phyloP scores from a whole-genome alignment of 371 early-diverging fungal genomes.

The Mortierella sp. region DNA sequence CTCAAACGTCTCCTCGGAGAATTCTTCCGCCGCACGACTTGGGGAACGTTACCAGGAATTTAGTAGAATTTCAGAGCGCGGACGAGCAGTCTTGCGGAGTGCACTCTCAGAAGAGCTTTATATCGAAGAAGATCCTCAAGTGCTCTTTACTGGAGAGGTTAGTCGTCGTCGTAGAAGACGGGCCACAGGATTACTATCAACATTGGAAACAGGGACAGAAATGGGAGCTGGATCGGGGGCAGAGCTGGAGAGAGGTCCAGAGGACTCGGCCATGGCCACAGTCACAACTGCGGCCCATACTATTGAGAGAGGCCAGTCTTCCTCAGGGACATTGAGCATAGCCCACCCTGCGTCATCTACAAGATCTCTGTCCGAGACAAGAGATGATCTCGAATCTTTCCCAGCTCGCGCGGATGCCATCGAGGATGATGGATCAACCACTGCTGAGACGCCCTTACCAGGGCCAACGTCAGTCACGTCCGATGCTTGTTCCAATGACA shows the following conservation, averaged over 20 bases:
- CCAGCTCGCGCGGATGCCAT: too few relatives aligned
- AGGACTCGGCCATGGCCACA: too few relatives aligned
- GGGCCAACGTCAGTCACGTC: not conserved
- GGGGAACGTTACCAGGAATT: constrained; percentile 35
- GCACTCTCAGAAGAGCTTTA: constrained; percentile 17
- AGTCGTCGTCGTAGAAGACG: constrained; percentile 42
- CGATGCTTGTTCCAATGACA: too few relatives aligned
- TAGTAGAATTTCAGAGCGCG: constrained; percentile 22
- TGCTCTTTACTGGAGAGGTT: constrained; percentile 37
- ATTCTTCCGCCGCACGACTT: not conserved
- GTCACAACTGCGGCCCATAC: too few relatives aligned
- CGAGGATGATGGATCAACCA: not conserved
- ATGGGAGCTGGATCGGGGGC: not conserved
- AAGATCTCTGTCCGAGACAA: too few relatives aligned
- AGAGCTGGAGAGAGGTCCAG: too few relatives aligned
- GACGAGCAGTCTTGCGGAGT: constrained; percentile 36
- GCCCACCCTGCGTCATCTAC: too few relatives aligned
- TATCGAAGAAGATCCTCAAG: constrained; percentile 38
- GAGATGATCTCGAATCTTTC: too few relatives aligned
- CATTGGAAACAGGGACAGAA: too few relatives aligned
- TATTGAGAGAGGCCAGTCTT: too few relatives aligned
- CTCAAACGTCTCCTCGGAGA: not conserved
- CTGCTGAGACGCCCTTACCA: not conserved
- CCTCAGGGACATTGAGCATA: too few relatives aligned
- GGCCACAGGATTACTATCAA: constrained; percentile 13